A percentile compares a stretch with the other conserved stretches of the same genome.
These are phyloP conservation scores for Verbascum thapsus DNA, from an alignment of 257 asterid genomes.

Conservation along the genomic window DNA sequence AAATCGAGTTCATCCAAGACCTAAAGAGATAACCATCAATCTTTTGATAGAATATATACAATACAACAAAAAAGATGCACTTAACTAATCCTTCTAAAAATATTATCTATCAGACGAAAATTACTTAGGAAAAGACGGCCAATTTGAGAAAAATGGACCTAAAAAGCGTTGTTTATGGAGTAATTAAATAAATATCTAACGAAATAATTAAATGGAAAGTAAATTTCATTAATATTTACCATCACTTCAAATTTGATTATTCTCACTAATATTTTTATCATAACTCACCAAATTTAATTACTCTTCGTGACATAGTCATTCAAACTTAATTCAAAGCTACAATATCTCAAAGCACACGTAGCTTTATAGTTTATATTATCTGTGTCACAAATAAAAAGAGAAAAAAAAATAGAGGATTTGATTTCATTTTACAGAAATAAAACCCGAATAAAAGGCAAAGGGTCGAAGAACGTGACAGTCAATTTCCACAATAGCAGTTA, in stretches of 20 bases:
- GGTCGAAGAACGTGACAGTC: constrained; percentile 52
- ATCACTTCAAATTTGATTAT: not conserved
- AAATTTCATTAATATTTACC: not conserved
- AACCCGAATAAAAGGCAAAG: constrained; percentile 36
- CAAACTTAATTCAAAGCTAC: not conserved
- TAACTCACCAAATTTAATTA: not conserved
- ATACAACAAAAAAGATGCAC: not conserved
- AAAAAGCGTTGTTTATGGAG: no score
- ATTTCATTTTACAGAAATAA: not conserved
- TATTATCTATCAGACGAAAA: not conserved
- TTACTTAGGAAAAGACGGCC: constrained; percentile 1
- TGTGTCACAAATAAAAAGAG: not conserved
- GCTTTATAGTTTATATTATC: not conserved
- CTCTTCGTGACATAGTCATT: not conserved
- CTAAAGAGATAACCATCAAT: constrained; percentile 2
- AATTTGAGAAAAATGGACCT: not conserved
- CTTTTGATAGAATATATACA: no score
- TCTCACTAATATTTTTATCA: no score
- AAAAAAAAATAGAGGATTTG: not conserved
- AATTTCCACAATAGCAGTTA: constrained; percentile 38
- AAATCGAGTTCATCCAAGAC: not conserved
- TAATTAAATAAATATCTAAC: not conserved
- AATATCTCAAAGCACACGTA: constrained; percentile 12
- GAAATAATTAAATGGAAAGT: constrained; percentile 5
- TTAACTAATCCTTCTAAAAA: not conserved